Evolutionary conservation across 2,329 filamentous ascomycete genomes (phyloP).

Genomic region (Arthrobotrys conoides): DNA sequence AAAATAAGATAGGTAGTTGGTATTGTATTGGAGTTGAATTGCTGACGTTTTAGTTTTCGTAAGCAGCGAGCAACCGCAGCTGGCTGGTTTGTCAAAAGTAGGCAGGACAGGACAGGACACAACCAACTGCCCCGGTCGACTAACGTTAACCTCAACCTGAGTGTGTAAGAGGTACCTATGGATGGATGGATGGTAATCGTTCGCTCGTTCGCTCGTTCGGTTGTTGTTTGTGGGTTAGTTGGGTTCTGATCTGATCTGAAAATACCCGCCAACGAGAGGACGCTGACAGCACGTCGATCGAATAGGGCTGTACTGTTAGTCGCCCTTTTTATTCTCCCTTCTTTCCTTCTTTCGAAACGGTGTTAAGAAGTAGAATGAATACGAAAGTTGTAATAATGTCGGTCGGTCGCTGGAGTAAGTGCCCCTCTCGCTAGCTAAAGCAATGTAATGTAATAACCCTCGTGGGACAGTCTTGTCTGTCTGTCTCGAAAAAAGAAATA

Average conservation of each 20-base stretch:
- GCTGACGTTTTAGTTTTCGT: conserved; percentile 34
- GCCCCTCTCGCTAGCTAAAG: conserved; percentile 21
- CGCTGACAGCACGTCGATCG: conserved; percentile 30
- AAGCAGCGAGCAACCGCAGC: conserved; percentile 23
- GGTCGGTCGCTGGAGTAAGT: neutral
- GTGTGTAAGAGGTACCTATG: too few relatives aligned
- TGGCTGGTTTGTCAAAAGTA: neutral
- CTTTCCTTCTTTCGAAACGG: neutral
- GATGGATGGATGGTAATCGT: too few relatives aligned
- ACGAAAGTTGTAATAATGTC: conserved; percentile 2
- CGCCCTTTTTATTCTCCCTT: neutral
- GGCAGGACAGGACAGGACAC: neutral
- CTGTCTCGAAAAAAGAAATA: neutral
- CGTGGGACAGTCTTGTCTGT: neutral
- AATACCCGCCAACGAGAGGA: conserved; percentile 41
- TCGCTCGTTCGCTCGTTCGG: neutral
- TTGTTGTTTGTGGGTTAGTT: neutral
- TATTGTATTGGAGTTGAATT: too few relatives aligned
- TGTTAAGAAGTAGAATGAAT: neutral
- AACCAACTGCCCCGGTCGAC: too few relatives aligned
- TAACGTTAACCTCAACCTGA: too few relatives aligned
- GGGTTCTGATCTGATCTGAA: too few relatives aligned
- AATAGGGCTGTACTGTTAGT: conserved; percentile 12
- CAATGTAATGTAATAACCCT: conserved; percentile 16
- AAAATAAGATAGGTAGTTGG: too few relatives aligned